A percentile compares a stretch with the other conserved stretches of the same genome.
Conservation (phyloP, 805 yeast genomes). For the Starmerella gropengiesseri region DNA sequence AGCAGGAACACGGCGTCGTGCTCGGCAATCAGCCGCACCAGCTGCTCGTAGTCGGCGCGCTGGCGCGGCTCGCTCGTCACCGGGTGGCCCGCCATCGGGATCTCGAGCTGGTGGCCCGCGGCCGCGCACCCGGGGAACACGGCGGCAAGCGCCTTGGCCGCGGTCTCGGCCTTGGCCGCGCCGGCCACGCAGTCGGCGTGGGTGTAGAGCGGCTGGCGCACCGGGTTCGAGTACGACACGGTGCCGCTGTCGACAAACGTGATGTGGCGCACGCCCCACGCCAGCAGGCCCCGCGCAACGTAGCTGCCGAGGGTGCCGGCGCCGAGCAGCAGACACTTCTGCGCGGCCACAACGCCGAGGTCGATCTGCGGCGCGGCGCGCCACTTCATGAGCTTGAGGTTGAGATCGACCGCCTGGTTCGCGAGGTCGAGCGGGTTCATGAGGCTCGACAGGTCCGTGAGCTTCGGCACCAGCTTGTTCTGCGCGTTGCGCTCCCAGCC, state of each 20-base stretch:
- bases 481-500: slow-evolving; percentile 84
- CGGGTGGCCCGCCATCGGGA: slow-evolving; percentile 96
- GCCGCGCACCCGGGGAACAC: slow-evolving; percentile 72
- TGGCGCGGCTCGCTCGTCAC: slow-evolving; percentile 46
- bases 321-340: slow-evolving; percentile 72
- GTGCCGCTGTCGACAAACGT: slow-evolving; percentile 84
- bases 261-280: slow-evolving; percentile 86
- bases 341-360: slow-evolving; percentile 48
- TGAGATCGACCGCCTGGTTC: slow-evolving; percentile 84
- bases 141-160: slow-evolving; percentile 58
- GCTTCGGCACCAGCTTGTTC: slow-evolving; percentile 68
- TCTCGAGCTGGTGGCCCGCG: slow-evolving; percentile 53
- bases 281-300: slow-evolving; percentile 72
- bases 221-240: slow-evolving; percentile 90
- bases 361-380: slow-evolving; percentile 75
- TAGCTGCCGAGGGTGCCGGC: slow-evolving; percentile 95
- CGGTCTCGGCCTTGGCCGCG: slow-evolving; percentile 68
- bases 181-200: slow-evolving; percentile 73
- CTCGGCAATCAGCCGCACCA: slow-evolving; percentile 43
- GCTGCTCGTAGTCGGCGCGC: slow-evolving; percentile 39
- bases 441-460: slow-evolving; percentile 70
- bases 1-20: slow-evolving; percentile 73
- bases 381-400: slow-evolving; percentile 93
- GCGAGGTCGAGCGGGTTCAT: slow-evolving; percentile 75
- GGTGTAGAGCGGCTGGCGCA: slow-evolving; percentile 76